Percentiles rank a stretch among this genome's conserved stretches.
Evolutionary conservation across 257 asterid genomes (phyloP).

Genomic region (Datura wrightii): DNA sequence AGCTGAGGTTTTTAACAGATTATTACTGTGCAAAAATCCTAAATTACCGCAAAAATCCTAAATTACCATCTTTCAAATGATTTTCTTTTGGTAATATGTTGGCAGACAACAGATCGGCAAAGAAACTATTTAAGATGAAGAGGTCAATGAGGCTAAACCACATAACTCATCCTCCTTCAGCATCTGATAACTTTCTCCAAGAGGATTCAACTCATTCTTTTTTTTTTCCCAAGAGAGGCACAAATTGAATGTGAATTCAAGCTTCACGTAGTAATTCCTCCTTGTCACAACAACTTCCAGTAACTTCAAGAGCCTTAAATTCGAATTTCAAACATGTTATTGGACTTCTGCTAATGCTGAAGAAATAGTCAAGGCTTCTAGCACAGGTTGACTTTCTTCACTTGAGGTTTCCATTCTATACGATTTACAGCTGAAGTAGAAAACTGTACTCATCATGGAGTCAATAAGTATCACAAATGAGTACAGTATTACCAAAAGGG

Average conservation of each 20-base stretch:
- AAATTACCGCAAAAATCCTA: slow-evolving; percentile 12
- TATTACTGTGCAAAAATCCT: slow-evolving; percentile 27
- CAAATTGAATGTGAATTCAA: background rate
- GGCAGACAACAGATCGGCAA: background rate
- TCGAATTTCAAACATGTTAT: slow-evolving; percentile 38
- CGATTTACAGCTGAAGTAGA: slow-evolving; percentile 95
- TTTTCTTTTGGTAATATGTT: slow-evolving; percentile 1
- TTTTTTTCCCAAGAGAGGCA: background rate
- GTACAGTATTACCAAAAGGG: slow-evolving; percentile 85
- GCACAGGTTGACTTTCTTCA: slow-evolving; percentile 60
- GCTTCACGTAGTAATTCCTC: slow-evolving; percentile 1
- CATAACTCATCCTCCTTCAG: slow-evolving; percentile 9
- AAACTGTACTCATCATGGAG: slow-evolving; percentile 90
- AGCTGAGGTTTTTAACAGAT: slow-evolving; percentile 6
- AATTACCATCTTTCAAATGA: slow-evolving; percentile 16
- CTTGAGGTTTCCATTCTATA: slow-evolving; percentile 68
- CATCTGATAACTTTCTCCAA: slow-evolving; percentile 9
- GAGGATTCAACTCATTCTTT: background rate
- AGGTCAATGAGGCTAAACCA: background rate
- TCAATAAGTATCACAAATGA: slow-evolving; percentile 83
- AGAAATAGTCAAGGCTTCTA: slow-evolving; percentile 59
- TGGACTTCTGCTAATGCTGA: slow-evolving; percentile 50
- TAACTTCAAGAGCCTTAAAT: slow-evolving; percentile 31
- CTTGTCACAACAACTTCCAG: background rate
- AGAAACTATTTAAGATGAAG: background rate